phyloP scores from a whole-genome alignment of 164 flowering plant genomes.

The Vitis rotundifolia region DNA sequence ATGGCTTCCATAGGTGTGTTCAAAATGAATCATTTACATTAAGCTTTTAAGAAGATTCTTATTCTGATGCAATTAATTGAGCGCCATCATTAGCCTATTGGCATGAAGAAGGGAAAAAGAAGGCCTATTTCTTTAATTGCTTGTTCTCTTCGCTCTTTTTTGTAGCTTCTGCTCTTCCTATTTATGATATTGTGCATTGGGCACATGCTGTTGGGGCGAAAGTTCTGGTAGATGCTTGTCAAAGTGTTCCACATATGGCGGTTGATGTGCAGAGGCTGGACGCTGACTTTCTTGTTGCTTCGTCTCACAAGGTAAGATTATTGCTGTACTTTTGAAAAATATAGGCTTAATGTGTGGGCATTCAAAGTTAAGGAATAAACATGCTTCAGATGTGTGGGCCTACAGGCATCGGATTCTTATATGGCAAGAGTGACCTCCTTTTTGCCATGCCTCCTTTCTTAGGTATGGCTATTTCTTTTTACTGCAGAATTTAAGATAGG shows the following conservation, averaged over 20 bases:
- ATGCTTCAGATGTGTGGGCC: conserved; percentile 99
- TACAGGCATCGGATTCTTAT: conserved; percentile 98
- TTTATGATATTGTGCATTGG: conserved; percentile 67
- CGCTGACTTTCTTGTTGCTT: conserved; percentile 97
- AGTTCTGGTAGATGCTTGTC: conserved; percentile 97
- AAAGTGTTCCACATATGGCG: conserved; percentile 98
- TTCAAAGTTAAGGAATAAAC: conserved; percentile 50
- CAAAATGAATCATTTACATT: too few species aligned
- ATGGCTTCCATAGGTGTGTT: not conserved
- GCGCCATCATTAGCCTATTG: not conserved
- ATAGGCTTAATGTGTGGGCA: conserved; percentile 5
- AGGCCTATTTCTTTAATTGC: too few species aligned
- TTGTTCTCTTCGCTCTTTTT: not conserved
- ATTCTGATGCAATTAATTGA: not conserved
- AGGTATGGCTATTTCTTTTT: conserved; percentile 41
- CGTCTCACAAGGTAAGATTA: conserved; percentile 90
- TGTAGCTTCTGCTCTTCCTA: conserved; percentile 85
- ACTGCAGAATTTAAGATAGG: not conserved
- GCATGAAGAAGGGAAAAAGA: too few species aligned
- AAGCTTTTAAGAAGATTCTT: not conserved
- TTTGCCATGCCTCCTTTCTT: conserved; percentile 87
- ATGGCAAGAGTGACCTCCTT: conserved; percentile 75
- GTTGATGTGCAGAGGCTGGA: conserved; percentile 81
- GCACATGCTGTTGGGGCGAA: conserved; percentile 92
- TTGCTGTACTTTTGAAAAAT: conserved; percentile 8